Base-by-base conservation (phyloP, 345 rosid genomes). In the Rhizophora mangle region DNA sequence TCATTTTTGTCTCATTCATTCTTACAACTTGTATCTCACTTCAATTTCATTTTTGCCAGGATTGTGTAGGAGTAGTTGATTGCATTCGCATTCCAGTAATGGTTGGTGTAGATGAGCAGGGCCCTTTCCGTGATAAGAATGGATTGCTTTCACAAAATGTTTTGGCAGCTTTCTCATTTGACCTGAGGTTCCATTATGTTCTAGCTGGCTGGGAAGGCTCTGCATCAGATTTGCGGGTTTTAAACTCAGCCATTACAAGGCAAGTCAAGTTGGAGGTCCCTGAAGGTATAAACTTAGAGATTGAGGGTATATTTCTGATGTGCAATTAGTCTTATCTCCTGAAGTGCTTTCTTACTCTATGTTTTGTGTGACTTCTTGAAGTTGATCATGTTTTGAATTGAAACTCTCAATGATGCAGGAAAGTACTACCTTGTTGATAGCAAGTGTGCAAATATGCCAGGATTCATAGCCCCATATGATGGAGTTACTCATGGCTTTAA, bases 191-290 rank as follows among this genome's bases (percentile, higher is more conserved):
- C 76, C 85, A 80, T 76, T 93, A 91, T 68, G 96, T 93, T 26
- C 81, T 89, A 52, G 97, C 98, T 74, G 98, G 98, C 19, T 93
- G 98, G 98, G 98, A 93, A 83, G 97, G 97, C 49, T 91, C 98
- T 3, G 94, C 98, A 66, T 84, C 92, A 16, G 91, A 91, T 79
- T 85, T 85, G 74, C 83, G 81, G 67, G 94, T 91, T 80, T 79
- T 93, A 39, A 81, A 85, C 66, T 88, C 97, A 0, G 96, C 96
- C 30, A 84, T 93, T 73, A 85, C 89, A 20, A 87, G 97, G 67
- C 85, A 67, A 57, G 80, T 80, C 84, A 87, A 83, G 70, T 77
- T 91, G 74, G 85, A 78, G 62, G 86, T 93, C 63, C 94, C 97
- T 31, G 89, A 78, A 84, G 97, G 97, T 91, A 85, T 57, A 26